Evolutionary conservation across 2,329 filamentous ascomycete species (phyloP).

Genomic region (Claviceps sp.): DNA sequence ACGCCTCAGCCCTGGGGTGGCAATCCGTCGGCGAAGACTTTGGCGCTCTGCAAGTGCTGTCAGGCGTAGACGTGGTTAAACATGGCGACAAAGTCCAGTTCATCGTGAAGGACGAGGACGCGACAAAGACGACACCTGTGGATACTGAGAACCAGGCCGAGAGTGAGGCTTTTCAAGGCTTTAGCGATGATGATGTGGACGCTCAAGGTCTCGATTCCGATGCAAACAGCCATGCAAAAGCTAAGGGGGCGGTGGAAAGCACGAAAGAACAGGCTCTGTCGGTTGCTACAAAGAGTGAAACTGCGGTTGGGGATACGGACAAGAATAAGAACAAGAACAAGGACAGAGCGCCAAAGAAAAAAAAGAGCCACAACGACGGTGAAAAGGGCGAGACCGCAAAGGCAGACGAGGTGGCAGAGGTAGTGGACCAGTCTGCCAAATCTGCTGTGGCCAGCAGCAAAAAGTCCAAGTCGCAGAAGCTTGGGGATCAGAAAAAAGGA

Average conservation of each 20-base stretch:
- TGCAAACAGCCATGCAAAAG: constrained; percentile 19
- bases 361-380: background rate
- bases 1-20: constrained; percentile 40
- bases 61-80: constrained; percentile 74
- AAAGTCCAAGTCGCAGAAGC: constrained; percentile 15
- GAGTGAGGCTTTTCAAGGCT: constrained; percentile 51
- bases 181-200: constrained; percentile 36
- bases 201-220: constrained; percentile 18
- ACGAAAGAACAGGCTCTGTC: background rate
- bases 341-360: background rate
- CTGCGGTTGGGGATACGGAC: background rate
- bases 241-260: constrained; percentile 16
- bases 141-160: constrained; percentile 17
- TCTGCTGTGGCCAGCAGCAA: constrained; percentile 4
- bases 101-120: constrained; percentile 24
- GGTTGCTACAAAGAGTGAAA: background rate
- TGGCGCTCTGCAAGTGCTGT: constrained; percentile 80
- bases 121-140: constrained; percentile 7
- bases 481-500: constrained; percentile 21
- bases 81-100: constrained; percentile 47
- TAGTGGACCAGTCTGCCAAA: constrained; percentile 6
- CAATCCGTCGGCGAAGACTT: constrained; percentile 85
- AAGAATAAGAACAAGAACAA: background rate
- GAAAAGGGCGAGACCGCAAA: constrained; percentile 5
- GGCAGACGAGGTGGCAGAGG: constrained; percentile 12